Evolutionary conservation across 2,329 filamentous ascomycete genomes (phyloP), one percentile per base, ranked within the genome.

Genomic region (Sporothrix euskadiensis): DNA sequence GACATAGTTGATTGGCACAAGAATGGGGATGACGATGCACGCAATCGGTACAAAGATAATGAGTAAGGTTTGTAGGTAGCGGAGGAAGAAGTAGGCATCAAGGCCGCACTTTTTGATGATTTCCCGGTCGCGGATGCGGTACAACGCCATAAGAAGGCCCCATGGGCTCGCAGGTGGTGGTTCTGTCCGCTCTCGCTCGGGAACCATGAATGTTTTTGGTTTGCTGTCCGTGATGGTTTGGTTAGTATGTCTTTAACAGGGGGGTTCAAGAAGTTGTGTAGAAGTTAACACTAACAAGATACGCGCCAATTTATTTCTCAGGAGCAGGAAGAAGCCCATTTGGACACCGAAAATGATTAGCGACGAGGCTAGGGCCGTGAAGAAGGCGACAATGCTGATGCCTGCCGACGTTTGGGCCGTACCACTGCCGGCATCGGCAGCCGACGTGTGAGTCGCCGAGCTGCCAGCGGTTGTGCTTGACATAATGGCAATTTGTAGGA

Each of bases 81-180:
- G 92, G 0, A 99, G 86, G 81, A 99, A 99, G 84, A 98, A 97
- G 83, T 97, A 99, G 79, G 95, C 94, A 80, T 99, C 96, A 10
- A 99, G 88, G 22, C 96, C 96, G 77, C 95, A 98, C 82, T 98
- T 97, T 71, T 95, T 91, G 78, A 99, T 97, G 77, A 99, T 89
- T 77, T 97, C 93, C 14, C 93, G 86, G 75, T 93, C 88, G 85
- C 89, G 81, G 83, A 93, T 83, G 84, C 90, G 81, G 83, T 92
- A 85, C 86, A 97, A 76, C 84, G 84, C 80, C 81, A 87, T 79
- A 77, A 89, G 76, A 74, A 90, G 81, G 16, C 83, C 83, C 80
- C 87, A 84, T 52, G 86, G 83, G 65, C 81, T 86, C 71, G 81
- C 83, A 0, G 92, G 92, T 1, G 93, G 92, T 0, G 92, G 84